These are phyloP conservation scores for Cladosporium sp. DNA, from an alignment of 2,329 filamentous ascomycete genomes.

Conservation along the genomic window DNA sequence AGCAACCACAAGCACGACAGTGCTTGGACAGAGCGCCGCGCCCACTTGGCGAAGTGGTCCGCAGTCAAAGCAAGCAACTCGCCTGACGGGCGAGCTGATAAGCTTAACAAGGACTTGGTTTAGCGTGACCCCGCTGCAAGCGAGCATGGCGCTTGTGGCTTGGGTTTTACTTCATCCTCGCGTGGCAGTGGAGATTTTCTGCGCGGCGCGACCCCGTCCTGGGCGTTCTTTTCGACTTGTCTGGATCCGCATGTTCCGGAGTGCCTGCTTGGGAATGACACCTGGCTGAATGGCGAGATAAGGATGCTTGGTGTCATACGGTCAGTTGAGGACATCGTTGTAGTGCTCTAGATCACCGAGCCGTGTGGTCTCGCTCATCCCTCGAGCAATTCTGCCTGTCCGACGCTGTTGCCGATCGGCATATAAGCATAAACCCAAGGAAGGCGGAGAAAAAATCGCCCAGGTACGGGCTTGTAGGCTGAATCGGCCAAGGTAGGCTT, in stretches of 20 bases:
- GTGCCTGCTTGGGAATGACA: constrained; percentile 5
- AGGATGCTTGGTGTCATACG: background rate
- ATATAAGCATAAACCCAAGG: constrained; percentile 21
- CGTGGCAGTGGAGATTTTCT: constrained; percentile 17
- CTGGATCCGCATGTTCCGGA: constrained; percentile 20
- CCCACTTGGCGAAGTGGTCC: constrained; percentile 18
- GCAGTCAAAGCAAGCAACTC: constrained; percentile 22
- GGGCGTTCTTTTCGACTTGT: constrained; percentile 17
- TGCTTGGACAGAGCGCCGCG: constrained; percentile 18
- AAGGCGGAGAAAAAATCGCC: constrained; percentile 20
- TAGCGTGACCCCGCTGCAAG: constrained; percentile 18
- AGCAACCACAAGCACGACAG: constrained; percentile 18
- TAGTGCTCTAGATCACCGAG: background rate
- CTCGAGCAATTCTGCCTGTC: background rate
- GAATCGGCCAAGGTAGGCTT: constrained; percentile 10
- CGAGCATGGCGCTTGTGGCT: constrained; percentile 17
- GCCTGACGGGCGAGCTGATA: constrained; percentile 20
- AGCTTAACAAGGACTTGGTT: constrained; percentile 21
- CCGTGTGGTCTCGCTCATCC: background rate
- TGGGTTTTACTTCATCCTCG: constrained; percentile 22
- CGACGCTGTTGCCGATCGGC: constrained; percentile 7
- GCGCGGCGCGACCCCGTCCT: constrained; percentile 13
- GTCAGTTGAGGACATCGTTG: background rate
- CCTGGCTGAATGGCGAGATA: constrained; percentile 2
- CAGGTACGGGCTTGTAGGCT: constrained; percentile 17